Evolutionary conservation across 192 early-diverging fungal species (phyloP).

Genomic region (Coemansia sp.): DNA sequence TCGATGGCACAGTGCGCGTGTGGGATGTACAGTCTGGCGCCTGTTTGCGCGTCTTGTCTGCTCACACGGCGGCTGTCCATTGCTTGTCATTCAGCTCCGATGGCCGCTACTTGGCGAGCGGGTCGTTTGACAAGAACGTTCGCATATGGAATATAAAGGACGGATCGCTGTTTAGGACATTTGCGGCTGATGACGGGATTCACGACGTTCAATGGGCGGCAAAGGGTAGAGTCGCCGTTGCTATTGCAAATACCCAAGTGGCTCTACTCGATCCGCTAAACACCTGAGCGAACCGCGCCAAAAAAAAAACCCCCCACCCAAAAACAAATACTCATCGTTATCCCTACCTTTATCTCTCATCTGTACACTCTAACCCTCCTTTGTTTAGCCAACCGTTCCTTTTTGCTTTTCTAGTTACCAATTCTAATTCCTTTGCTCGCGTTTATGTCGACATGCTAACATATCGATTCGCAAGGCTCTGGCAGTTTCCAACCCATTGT

Average conservation of each 20-base stretch:
- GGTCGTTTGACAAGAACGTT: slow-evolving; percentile 76
- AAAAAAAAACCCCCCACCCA: no score
- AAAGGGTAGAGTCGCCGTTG: slow-evolving; percentile 44
- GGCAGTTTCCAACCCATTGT: no score
- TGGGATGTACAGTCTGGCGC: slow-evolving; percentile 80
- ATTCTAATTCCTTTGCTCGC: neutral
- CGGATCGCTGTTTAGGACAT: slow-evolving; percentile 43
- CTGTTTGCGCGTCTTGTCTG: slow-evolving; percentile 70
- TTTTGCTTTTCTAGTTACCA: neutral
- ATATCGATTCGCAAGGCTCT: no score
- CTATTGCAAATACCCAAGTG: slow-evolving; percentile 40
- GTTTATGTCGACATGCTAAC: neutral
- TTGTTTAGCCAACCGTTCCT: neutral
- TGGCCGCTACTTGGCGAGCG: slow-evolving; percentile 73
- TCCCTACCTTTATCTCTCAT: neutral
- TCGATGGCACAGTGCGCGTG: slow-evolving; percentile 80
- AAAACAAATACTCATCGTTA: neutral
- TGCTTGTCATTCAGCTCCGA: slow-evolving; percentile 78
- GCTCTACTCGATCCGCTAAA: slow-evolving; percentile 44
- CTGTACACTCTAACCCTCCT: neutral
- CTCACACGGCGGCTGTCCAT: slow-evolving; percentile 72
- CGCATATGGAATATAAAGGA: slow-evolving; percentile 70
- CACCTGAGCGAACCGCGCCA: no score
- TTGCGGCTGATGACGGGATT: slow-evolving; percentile 45
- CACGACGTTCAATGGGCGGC: slow-evolving; percentile 54